Evolutionary conservation across 257 asterid species (phyloP), one percentile per base, ranked within the genome.

Genomic region (Nemophila menziesii): DNA sequence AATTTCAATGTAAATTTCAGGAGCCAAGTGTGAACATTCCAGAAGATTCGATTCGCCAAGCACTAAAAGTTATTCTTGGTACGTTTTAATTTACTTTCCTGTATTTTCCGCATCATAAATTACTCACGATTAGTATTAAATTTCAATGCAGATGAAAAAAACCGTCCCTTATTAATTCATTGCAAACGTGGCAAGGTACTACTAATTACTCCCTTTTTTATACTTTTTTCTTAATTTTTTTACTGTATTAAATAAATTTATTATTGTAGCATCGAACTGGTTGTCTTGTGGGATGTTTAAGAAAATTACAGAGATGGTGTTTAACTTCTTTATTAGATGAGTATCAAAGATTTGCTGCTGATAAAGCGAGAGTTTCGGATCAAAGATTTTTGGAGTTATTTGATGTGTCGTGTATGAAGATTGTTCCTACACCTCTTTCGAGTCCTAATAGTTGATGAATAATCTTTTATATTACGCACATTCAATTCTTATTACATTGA

Each of bases 181-280:
- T 86, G 97, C 82, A 79, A 71, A 51, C 74, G 94, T 11, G 97
- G 97, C 49, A 86, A 82, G 93, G 97, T 86, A 74, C 14, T 56
- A 42, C 33, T 15, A 23, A 0, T 16, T 5, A 43, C 17, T 14
- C 6, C 6, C 5, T 39, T 39, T 55, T 22, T 3, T 50, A 19
- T 16, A 20, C 5, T 1, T 17, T 22, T 48, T 47, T 43, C 43
- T 20, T 14, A 24, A 24, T 9, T 9, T 24, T 24, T 24, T 9
- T 24, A 24, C 33, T n/a, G 9, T 9, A 24, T 24, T 24, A 9
- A 4, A 4, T 24, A 24, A 24, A 9, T 9, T 23, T 11, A 20
- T 11, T 14, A 2, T 36, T 58, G 49, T 63, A 86, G 97, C 97
- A 86, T 57, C 83, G 94, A 26, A 82, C 94, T 39, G 97, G 94